These are phyloP conservation scores for Primulina eburnea DNA, from an alignment of 257 asterid species.

Conservation along the genomic window DNA sequence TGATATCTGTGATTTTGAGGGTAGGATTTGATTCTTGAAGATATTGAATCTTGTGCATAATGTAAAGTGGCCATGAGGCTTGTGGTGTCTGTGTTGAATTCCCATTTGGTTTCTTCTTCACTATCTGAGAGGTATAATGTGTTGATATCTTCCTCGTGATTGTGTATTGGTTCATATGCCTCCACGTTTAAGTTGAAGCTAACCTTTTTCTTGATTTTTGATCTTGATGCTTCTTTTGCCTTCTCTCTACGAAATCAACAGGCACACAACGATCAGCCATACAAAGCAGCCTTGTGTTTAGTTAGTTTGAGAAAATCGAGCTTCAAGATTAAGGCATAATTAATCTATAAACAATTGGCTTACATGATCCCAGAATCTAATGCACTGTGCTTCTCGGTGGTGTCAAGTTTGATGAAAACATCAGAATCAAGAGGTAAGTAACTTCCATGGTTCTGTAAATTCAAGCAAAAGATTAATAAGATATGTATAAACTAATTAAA, in stretches of 20 bases:
- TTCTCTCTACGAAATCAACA: slow-evolving; percentile 37
- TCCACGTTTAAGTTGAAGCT: slow-evolving; percentile 63
- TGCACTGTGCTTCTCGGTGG: slow-evolving; percentile 26
- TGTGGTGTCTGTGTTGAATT: slow-evolving; percentile 27
- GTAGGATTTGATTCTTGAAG: slow-evolving; percentile 22
- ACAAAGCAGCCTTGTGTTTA: too few relatives aligned
- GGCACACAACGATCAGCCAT: too few relatives aligned
- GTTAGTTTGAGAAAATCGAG: too few relatives aligned
- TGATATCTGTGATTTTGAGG: slow-evolving; percentile 58
- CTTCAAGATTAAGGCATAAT: too few relatives aligned
- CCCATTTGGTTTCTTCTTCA: slow-evolving; percentile 42
- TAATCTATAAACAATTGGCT: slow-evolving; percentile 6
- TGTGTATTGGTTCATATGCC: slow-evolving; percentile 56
- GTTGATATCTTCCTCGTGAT: slow-evolving; percentile 34
- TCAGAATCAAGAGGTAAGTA: slow-evolving; percentile 64
- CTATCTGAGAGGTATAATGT: slow-evolving; percentile 30
- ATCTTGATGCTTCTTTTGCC: slow-evolving; percentile 36
- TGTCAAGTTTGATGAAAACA: slow-evolving; percentile 30
- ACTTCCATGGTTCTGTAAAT: slow-evolving; percentile 42
- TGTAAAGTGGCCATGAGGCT: slow-evolving; percentile 14
- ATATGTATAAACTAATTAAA: background rate
- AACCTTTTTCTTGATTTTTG: slow-evolving; percentile 63
- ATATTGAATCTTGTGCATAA: slow-evolving; percentile 28
- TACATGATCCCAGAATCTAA: slow-evolving; percentile 40
- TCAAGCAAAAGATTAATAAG: background rate